These are phyloP conservation scores for Eucalyptus cloeziana DNA, from an alignment of 345 rosid species.

Conservation along the genomic window DNA sequence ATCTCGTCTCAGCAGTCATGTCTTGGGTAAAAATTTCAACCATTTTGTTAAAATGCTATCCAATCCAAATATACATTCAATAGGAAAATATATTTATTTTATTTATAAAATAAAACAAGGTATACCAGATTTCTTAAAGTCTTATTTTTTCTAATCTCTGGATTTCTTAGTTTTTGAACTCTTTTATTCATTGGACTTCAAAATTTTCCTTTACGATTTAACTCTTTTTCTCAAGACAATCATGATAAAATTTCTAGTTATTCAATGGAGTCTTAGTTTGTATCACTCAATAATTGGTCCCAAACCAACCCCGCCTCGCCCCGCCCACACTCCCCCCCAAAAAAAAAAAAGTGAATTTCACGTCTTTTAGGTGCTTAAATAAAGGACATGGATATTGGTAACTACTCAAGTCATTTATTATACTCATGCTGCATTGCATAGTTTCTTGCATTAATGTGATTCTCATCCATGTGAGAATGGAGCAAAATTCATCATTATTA, in stretches of 20 bases:
- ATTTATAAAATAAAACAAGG: neutral
- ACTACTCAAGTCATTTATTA: neutral
- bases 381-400: neutral
- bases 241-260: too few relatives aligned
- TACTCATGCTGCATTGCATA: neutral
- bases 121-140: neutral
- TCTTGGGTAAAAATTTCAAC: neutral
- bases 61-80: neutral
- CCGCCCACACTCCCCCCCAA: accelerated
- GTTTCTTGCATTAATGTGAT: neutral
- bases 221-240: too few relatives aligned
- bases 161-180: neutral
- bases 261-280: too few relatives aligned
- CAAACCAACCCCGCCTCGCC: accelerated
- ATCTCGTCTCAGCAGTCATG: neutral
- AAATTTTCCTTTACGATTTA: neutral
- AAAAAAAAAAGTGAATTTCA: neutral
- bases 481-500: neutral
- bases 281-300: neutral
- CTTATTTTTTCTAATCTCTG: too few relatives aligned
- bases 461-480: neutral
- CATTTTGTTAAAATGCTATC: neutral
- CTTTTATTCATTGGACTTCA: neutral
- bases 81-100: neutral
- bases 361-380: neutral